These are phyloP conservation scores for Jatropha podagrica DNA, from an alignment of 441 rosid genomes.

Conservation along the genomic window DNA sequence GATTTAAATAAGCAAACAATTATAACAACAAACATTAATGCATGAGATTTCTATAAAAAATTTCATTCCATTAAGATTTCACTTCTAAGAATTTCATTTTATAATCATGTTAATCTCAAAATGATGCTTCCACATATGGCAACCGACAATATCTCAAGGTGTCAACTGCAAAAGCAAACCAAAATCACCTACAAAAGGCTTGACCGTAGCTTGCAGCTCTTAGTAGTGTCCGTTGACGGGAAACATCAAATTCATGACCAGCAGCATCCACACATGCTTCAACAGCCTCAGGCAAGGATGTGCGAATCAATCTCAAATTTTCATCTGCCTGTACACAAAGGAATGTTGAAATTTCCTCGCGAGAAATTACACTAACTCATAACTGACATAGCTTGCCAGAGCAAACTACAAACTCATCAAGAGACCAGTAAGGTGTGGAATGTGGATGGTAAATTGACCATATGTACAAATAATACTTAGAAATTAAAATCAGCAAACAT, in stretches of 20 bases:
- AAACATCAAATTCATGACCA: constrained; percentile 84
- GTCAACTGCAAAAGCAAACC: constrained; percentile 21
- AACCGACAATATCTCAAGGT: constrained; percentile 12
- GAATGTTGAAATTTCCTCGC: constrained; percentile 16
- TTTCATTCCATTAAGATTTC: not conserved
- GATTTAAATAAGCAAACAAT: not conserved
- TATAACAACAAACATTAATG: not conserved
- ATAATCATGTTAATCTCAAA: constrained; percentile 7
- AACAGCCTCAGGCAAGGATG: constrained; percentile 93
- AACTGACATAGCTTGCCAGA: not conserved
- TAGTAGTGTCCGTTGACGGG: constrained; percentile 75
- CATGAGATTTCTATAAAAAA: not conserved
- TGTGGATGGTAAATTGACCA: not conserved
- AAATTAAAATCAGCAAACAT: not conserved
- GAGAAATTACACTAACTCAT: constrained; percentile 5
- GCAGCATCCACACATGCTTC: constrained; percentile 98
- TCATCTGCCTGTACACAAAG: constrained; percentile 85
- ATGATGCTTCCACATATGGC: not conserved
- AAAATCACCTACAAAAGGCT: constrained; percentile 91
- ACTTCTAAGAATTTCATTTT: not conserved
- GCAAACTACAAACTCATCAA: not conserved
- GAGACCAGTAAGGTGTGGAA: not conserved
- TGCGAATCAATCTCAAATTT: constrained; percentile 83
- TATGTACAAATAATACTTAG: not conserved
- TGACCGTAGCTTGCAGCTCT: constrained; percentile 99